Base-by-base conservation (phyloP, 495 filamentous ascomycete species). In the Clavariopsis aquatica region DNA sequence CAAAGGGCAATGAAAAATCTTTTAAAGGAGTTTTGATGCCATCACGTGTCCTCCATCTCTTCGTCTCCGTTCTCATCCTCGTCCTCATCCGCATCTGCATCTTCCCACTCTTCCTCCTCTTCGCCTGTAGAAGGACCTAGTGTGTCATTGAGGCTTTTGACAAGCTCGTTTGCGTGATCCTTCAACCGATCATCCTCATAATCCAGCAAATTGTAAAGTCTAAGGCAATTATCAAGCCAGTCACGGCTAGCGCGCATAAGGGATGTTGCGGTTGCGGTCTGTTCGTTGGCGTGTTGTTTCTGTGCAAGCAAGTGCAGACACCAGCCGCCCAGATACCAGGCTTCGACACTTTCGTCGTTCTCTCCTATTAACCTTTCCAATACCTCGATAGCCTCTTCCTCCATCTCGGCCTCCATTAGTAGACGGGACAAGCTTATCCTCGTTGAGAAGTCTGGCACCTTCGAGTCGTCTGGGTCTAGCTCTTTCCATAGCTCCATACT, bases 291-390 rank as follows among this genome's bases (percentile, higher is more conserved):
- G 75, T 81, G 76, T 72, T 83, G 70, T 78, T 87, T 91, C 74
- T 89, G 85, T 0, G 89, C 92, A 59, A 89, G 77, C 57, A 94
- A 80, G 71, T 90, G 89, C 60, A 91, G 80, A 59, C 89, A 89
- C 89, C 93, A 99, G 10, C 95, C 95, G 31, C 95, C 93, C 2
- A 98, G 80, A 78, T 99, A 99, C 92, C 92, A 96, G 1, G 89
- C 89, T 75, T 99, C 95, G 12, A 97, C 91, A 75, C 93, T 92
- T 65, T 86, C 82, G 73, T 99, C 95, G 66, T 98, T 92, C 74
- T 98, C 95, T 5, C 80, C 75, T 19, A 96, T 85, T 52, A 99
- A 73, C 52, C 90, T 79, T 68, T 96, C 91, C 47, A 96, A 79
- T 8, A 97, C 91, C 52, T 89, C 86, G 23, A 96, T 80, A 4